Conservation (phyloP, 1,284 basidiomycete genomes). For the Trichosporon asahii region DNA sequence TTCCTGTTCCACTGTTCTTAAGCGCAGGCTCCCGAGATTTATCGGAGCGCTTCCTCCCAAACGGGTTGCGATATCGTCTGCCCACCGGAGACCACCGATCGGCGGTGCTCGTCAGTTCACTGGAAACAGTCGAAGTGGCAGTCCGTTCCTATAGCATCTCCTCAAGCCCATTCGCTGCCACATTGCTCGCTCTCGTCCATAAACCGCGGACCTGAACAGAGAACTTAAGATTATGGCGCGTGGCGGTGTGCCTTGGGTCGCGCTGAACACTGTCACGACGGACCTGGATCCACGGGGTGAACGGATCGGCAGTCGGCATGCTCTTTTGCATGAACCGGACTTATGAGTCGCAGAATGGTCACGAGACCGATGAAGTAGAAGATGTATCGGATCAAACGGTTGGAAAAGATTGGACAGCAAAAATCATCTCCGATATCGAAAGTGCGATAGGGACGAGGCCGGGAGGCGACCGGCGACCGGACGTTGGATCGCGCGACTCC, state of each 20-base stretch:
- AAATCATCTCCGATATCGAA: not conserved
- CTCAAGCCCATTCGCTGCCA: not conserved
- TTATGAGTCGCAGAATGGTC: not conserved
- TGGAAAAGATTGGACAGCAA: constrained; percentile 8
- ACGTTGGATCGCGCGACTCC: not conserved
- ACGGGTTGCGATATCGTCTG: not conserved
- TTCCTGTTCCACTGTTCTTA: no score
- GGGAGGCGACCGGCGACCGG: not conserved
- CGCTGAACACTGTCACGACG: not conserved
- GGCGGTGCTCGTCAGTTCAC: not conserved
- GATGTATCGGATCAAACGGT: not conserved
- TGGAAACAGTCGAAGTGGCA: not conserved
- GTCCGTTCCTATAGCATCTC: not conserved
- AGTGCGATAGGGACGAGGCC: not conserved
- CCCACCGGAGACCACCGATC: not conserved
- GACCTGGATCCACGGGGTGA: not conserved
- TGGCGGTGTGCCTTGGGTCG: not conserved
- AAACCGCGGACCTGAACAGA: not conserved
- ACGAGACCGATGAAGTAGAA: not conserved
- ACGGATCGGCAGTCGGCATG: not conserved
- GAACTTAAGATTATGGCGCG: not conserved
- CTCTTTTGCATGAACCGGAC: not conserved
- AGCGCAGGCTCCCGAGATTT: not conserved
- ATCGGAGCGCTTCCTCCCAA: not conserved
- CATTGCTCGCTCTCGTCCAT: not conserved